Base-by-base conservation (phyloP, 108 stramenopile genomes). In the Cyclotella cryptica region DNA sequence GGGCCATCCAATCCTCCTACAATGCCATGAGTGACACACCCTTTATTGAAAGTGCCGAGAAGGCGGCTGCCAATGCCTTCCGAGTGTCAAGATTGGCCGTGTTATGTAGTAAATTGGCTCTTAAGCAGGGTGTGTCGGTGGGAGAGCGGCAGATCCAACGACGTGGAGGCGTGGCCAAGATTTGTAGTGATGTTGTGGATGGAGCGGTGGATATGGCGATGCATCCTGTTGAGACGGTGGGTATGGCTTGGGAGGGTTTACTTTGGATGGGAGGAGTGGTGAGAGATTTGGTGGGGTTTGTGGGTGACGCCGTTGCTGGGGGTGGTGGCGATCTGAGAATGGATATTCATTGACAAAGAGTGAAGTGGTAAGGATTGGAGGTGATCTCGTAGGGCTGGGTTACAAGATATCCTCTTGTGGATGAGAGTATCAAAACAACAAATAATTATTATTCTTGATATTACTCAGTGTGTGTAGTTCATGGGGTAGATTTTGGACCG, bases 161-260 rank as follows among this genome's bases (percentile, higher is more conserved):
- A 11, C 83, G 87, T 22, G 94, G 94, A 0, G 94, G 94, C 17
- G 75, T 90, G 1, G 89, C 74, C 18, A 69, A 83, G 60, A 83
- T 93, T 39, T 90, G 80, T 19, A 52, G 80, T 41, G 76, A 90
- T 55, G 79, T 84, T 12, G 77, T 73, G 24, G 86, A 79, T 8
- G 74, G 78, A 17, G 86, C 84, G 15, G 63, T 93, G 45, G 80
- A 95, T 69, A 79, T 88, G 45, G 86, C 83, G 1, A 62, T 80
- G 42, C 94, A 95, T 87, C 94, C 94, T 10, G 63, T 95, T 0
- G 90, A 93, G 55, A 92, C 94, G 21, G 72, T 75, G 12, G 72
- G 84, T 10, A 77, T 80, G 83, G 85, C 83, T 10, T 93, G 89
- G 90, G 74, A 89, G 61, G 87, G 88, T 12, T 30, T 88, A 5